phyloP scores from a whole-genome alignment of 148 eudicot genomes.

The Rhododendron mucronatum region DNA sequence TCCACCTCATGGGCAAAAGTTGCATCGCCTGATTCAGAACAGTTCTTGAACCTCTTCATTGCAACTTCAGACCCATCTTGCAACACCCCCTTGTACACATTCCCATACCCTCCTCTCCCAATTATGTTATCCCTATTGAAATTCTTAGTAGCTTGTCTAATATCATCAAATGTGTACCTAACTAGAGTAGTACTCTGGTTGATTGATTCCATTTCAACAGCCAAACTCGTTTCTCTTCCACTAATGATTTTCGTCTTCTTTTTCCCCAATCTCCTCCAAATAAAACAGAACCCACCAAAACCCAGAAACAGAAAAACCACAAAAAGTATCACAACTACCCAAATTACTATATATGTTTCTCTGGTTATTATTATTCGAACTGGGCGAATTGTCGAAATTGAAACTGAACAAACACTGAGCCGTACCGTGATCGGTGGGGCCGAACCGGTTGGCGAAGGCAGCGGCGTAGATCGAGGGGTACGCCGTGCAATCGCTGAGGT shows the following conservation, averaged over 20 bases:
- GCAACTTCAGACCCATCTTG: slow-evolving; percentile 74
- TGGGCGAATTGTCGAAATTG: slow-evolving; percentile 6
- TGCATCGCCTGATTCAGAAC: slow-evolving; percentile 74
- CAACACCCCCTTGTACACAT: slow-evolving; percentile 81
- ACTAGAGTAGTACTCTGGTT: slow-evolving; percentile 60
- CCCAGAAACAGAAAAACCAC: slow-evolving; percentile 25
- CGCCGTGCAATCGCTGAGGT: slow-evolving; percentile 58
- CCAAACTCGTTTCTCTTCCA: slow-evolving; percentile 22
- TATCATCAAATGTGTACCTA: slow-evolving; percentile 59
- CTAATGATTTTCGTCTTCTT: slow-evolving; percentile 18
- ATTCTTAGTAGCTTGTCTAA: slow-evolving; percentile 57
- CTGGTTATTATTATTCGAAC: slow-evolving; percentile 1
- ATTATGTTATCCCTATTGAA: slow-evolving; percentile 62
- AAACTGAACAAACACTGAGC: slow-evolving; percentile 49
- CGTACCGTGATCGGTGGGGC: slow-evolving; percentile 67
- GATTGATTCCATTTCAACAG: slow-evolving; percentile 52
- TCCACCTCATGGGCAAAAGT: slow-evolving; percentile 82
- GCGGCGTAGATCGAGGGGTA: slow-evolving; percentile 60
- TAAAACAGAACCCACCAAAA: slow-evolving; percentile 27
- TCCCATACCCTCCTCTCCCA: slow-evolving; percentile 91
- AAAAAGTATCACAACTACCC: slow-evolving; percentile 18
- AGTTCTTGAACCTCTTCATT: slow-evolving; percentile 84
- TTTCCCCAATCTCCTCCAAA: slow-evolving; percentile 17
- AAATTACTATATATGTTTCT: slow-evolving; percentile 27
- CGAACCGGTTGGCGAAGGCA: slow-evolving; percentile 42